Evolutionary conservation across 192 early-diverging fungal genomes (phyloP), one percentile per base, ranked within the genome.

Genomic region (Mortierella alpina): DNA sequence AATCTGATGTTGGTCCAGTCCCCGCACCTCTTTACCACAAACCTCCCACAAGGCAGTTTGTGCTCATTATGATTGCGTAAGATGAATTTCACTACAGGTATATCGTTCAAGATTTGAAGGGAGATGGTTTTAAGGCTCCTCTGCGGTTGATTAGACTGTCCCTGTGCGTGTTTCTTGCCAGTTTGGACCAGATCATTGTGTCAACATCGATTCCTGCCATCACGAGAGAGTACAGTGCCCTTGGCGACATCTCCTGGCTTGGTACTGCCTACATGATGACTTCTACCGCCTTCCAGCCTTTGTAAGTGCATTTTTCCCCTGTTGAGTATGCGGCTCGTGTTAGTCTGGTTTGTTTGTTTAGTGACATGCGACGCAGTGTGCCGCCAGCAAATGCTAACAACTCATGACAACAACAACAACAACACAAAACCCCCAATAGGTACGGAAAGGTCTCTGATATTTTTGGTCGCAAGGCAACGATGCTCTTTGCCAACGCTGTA

Each of bases 231-330:
- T 90, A 84, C 61, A 66, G 86, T 8, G 66, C 89, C 0, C 75
- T 90, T 2, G 73, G 75, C 18, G 87, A 91, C 54, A 88, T 94
- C 41, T 87, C 93, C 4, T 98, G 96, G 96, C 90, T 98, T 44
- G 94, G 90, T 50, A 92, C 89, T 41, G 85, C 88, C 31, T 95
- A 94, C 59, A 82, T 94, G 70, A 71, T 95, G 72, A 91, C 89
- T 63, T 87, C 86, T 39, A 93, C 95, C 4, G 91, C 95, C 10
- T 84, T 96, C 63, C 90, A 94, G 72, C 93, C 95, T 8, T 78
- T 92, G 46, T 96, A 92, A 73, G 93, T 40, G 51, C 8, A 8
- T 18, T 49, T 66, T 66, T 55, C 4, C 2, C n/a, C n/a, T n/a
- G n/a, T n/a, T n/a, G n/a, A n/a, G n/a, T n/a, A n/a, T n/a, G n/a